A percentile compares a stretch with the other conserved stretches of the same genome.
These are phyloP conservation scores for Isoetes taiwanensis DNA, from an alignment of 75 land plant genomes.

Conservation along the genomic window DNA sequence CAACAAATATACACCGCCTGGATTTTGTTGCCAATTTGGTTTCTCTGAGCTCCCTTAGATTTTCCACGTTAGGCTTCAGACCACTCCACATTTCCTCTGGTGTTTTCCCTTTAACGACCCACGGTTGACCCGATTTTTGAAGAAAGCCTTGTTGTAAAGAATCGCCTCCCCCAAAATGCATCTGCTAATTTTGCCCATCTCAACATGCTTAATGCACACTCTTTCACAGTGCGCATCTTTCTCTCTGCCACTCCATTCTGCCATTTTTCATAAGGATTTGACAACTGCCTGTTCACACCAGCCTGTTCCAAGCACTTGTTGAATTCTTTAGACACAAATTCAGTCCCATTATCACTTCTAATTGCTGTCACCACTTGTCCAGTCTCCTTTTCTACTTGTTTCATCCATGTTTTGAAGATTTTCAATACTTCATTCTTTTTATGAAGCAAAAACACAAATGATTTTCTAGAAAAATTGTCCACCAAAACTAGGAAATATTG, in stretches of 20 bases:
- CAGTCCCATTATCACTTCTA: constrained; percentile 14
- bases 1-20: too few relatives aligned
- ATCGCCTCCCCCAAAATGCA: constrained; percentile 13
- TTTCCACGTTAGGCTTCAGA: too few relatives aligned
- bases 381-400: constrained; percentile 2
- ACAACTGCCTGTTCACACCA: constrained; percentile 10
- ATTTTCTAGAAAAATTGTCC: constrained; percentile 5
- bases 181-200: neutral
- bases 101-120: too few relatives aligned
- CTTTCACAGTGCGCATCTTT: constrained; percentile 16
- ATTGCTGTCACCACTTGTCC: neutral
- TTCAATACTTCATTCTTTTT: neutral
- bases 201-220: constrained; percentile 7
- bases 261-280: too few relatives aligned
- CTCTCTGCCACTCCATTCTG: constrained; percentile 8
- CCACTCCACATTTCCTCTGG: too few relatives aligned
- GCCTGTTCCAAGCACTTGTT: neutral
- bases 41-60: too few relatives aligned
- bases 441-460: neutral
- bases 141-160: too few relatives aligned
- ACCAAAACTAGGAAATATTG: constrained; percentile 15
- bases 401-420: constrained; percentile 1
- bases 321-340: constrained; percentile 11
- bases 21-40: too few relatives aligned
- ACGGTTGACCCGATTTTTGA: too few relatives aligned